Conservation (phyloP, 176 grass and related monocot species). For the Tillandsia leiboldiana region DNA sequence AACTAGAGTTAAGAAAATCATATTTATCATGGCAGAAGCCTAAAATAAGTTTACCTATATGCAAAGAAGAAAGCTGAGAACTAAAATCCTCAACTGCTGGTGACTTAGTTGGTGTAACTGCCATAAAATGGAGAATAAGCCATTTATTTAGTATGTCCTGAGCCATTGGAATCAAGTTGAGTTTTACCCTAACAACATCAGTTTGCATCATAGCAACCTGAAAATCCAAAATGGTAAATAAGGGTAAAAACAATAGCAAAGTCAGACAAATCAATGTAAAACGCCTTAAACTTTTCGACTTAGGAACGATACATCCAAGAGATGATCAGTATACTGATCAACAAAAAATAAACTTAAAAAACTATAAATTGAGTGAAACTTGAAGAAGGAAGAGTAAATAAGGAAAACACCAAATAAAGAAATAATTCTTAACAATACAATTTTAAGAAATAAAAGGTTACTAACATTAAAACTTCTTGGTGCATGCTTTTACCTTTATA, state of each 20-base stretch:
- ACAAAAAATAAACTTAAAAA: too few relatives aligned
- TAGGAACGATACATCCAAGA: too few relatives aligned
- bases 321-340: too few relatives aligned
- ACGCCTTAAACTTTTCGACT: too few relatives aligned
- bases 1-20: background rate
- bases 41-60: constrained; percentile 50
- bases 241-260: background rate
- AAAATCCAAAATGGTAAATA: constrained; percentile 23
- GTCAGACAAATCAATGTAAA: too few relatives aligned
- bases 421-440: too few relatives aligned
- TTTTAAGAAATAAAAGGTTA: too few relatives aligned
- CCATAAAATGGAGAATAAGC: constrained; percentile 77
- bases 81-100: constrained; percentile 73
- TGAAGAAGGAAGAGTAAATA: too few relatives aligned
- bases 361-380: too few relatives aligned
- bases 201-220: constrained; percentile 67
- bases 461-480: too few relatives aligned
- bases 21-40: background rate
- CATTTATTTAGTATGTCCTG: constrained; percentile 69
- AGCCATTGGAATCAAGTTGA: constrained; percentile 56
- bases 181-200: constrained; percentile 68
- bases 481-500: too few relatives aligned
- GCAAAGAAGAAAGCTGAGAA: constrained; percentile 79
- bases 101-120: constrained; percentile 53
- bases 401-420: too few relatives aligned